Base-by-base conservation (phyloP, 352 stramenopile genomes). In the Phytophthora crassamura region DNA sequence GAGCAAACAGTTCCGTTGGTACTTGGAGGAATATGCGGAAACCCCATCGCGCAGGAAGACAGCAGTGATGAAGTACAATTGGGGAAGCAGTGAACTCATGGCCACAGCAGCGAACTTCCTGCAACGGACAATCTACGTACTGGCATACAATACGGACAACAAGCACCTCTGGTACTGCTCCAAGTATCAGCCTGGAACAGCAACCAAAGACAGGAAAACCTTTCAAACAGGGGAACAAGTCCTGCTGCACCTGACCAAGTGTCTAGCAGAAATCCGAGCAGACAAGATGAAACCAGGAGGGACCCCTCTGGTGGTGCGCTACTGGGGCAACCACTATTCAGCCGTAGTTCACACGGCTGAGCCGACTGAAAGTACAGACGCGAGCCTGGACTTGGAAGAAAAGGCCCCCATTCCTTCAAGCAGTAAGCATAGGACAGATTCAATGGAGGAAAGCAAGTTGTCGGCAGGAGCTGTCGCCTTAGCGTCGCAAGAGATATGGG, bases 1-100 rank as follows among this genome's bases (percentile, higher is more conserved):
- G 9, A 16, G 3, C 0, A 60, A 67, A 22, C 49, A 56, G 18
- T 59, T 60, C 16, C 55, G 39, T 14, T 67, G 49, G 59, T 67
- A 57, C 25, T 42, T 54, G 0, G 33, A 56, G 0, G 41, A 60
- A 18, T 57, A 61, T 30, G 41, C 35, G 0, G 5, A 7, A 11
- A 59, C 41, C 4, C 15, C 40, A 33, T 60, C 41, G 6, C 5
- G 14, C 1, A 18, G 22, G 2, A 10, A 51, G 7, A 14, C 28
- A 4, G 1, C 45, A 2, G n/a, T 65, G 3, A 5, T 16, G 5
- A 47, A 20, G 7, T 14, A 58, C n/a, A 65, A 65, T 30, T 56
- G 51, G 43, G 43, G 41, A 9, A 41, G 30, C 6, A 52, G 28
- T 30, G 45, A 28, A n/a, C 5, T 15, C 5, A 9, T 52, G 2